Conservation (phyloP, 495 filamentous ascomycete genomes). For the Penicillium steckii region DNA sequence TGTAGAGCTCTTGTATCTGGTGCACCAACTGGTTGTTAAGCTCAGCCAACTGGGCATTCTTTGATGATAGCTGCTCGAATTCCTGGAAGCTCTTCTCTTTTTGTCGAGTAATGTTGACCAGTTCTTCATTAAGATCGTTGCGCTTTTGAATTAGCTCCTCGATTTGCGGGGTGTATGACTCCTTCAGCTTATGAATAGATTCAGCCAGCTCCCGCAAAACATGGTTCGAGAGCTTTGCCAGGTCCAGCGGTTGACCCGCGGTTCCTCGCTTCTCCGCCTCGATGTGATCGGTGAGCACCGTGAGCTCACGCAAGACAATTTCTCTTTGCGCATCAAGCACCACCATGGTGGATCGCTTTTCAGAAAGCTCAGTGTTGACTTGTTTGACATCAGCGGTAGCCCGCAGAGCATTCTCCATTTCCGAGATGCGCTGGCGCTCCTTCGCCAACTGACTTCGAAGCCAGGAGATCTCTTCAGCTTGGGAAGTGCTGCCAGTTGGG, state of each 20-base stretch:
- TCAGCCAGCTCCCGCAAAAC: slow-evolving; percentile 86
- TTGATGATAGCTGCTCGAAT: slow-evolving; percentile 87
- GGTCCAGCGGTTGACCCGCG: slow-evolving; percentile 63
- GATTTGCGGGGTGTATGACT: slow-evolving; percentile 71
- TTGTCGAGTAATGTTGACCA: slow-evolving; percentile 70
- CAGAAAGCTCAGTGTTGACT: slow-evolving; percentile 79
- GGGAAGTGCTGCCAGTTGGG: slow-evolving; percentile 62
- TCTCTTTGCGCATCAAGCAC: slow-evolving; percentile 92
- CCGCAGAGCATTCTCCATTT: slow-evolving; percentile 72
- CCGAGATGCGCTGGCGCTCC: slow-evolving; percentile 75
- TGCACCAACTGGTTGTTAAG: slow-evolving; percentile 93
- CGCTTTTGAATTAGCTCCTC: slow-evolving; percentile 82
- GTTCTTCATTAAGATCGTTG: slow-evolving; percentile 79
- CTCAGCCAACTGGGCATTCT: slow-evolving; percentile 91
- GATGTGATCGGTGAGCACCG: slow-evolving; percentile 77
- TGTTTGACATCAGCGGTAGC: slow-evolving; percentile 77
- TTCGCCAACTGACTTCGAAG: slow-evolving; percentile 77
- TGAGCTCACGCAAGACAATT: slow-evolving; percentile 88
- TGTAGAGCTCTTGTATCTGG: slow-evolving; percentile 90
- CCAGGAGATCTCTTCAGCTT: slow-evolving; percentile 68
- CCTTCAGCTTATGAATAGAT: slow-evolving; percentile 82
- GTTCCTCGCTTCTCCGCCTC: slow-evolving; percentile 63
- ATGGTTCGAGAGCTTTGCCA: slow-evolving; percentile 75
- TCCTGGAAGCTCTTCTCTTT: slow-evolving; percentile 92
- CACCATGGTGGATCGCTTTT: slow-evolving; percentile 96